Evolutionary conservation across 2,329 filamentous ascomycete species (phyloP), one percentile per base, ranked within the genome.

Genomic region (Alternaria gaisen): DNA sequence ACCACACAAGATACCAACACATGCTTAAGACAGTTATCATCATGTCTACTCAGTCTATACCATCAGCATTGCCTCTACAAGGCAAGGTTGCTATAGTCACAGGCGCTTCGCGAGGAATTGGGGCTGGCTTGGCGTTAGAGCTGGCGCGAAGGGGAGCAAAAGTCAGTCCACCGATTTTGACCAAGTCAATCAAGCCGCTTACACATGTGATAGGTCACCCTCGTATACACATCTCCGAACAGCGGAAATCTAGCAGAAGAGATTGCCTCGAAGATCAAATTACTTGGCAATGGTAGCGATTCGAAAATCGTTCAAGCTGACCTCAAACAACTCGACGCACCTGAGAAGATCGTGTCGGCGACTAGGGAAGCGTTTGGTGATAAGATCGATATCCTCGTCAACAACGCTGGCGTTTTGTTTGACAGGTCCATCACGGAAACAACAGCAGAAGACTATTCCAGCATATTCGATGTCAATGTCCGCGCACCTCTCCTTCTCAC

Each of bases 391-490:
- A 82, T 83, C 32, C 66, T 82, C 2, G 74, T 83, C 43, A 82
- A 82, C 67, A 82, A 82, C 60, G 80, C 79, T 6, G 79, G 73
- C 1, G 71, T 76, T 1, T 65, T 74, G 8, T 66, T 70, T 41
- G 62, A 67, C 43, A 76, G 65, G 22, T 36, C 70, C 2, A 68
- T 76, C 36, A 64, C 63, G n/a, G 74, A 73, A 14, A 74, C 67
- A 30, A 83, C 81, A 2, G 61, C 80, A 2, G 80, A 82, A 1
- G 83, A 87, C 71, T 88, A 85, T 68, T 80, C 83, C 20, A 68
- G 75, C 16, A 81, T 87, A n/a, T 88, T 84, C 71, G 76, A 87
- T 63, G 76, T 87, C 65, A 89, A 90, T 70, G 82, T 87, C 3
- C 83, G 84, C 16, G 86, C 82, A 0, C 80, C 83, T 0, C 73